phyloP scores from a whole-genome alignment of 1,139 yeast genomes.

The Wickerhamiella infanticola region DNA sequence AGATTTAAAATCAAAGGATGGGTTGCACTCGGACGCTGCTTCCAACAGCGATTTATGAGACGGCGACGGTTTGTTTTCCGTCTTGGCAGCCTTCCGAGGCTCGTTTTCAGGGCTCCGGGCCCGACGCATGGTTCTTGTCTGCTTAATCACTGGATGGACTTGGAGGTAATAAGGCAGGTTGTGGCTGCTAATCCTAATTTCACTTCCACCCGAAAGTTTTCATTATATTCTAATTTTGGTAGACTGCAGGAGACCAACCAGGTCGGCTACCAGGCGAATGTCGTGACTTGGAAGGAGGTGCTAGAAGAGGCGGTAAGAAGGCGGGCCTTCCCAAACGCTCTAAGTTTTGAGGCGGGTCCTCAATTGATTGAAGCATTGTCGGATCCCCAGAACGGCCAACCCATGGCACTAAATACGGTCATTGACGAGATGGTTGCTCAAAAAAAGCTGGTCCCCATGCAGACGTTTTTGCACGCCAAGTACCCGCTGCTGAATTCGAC shows the following conservation, averaged over 20 bases:
- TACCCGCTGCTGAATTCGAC: slow-evolving; percentile 10
- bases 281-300: slow-evolving; percentile 43
- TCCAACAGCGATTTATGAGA: neutral
- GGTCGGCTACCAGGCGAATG: slow-evolving; percentile 57
- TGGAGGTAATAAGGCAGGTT: slow-evolving; percentile 5
- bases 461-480: slow-evolving; percentile 8
- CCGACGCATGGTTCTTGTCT: neutral
- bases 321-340: slow-evolving; percentile 15
- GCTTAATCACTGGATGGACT: neutral
- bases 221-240: slow-evolving; percentile 48
- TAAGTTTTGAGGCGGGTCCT: slow-evolving; percentile 18
- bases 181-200: slow-evolving; percentile 22
- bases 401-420: slow-evolving; percentile 23
- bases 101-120: neutral
- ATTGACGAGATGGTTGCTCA: slow-evolving; percentile 21
- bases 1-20: slow-evolving; percentile 18
- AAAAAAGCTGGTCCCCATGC: slow-evolving; percentile 17
- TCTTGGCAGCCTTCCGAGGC: neutral
- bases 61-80: neutral
- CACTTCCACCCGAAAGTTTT: slow-evolving; percentile 37
- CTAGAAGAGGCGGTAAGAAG: slow-evolving; percentile 19
- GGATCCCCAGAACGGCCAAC: slow-evolving; percentile 21
- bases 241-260: slow-evolving; percentile 38
- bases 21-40: slow-evolving; percentile 24
- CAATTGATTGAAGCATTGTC: slow-evolving; percentile 18